Evolutionary conservation across 2,329 filamentous ascomycete species (phyloP).

Genomic region (Fusarium poae): DNA sequence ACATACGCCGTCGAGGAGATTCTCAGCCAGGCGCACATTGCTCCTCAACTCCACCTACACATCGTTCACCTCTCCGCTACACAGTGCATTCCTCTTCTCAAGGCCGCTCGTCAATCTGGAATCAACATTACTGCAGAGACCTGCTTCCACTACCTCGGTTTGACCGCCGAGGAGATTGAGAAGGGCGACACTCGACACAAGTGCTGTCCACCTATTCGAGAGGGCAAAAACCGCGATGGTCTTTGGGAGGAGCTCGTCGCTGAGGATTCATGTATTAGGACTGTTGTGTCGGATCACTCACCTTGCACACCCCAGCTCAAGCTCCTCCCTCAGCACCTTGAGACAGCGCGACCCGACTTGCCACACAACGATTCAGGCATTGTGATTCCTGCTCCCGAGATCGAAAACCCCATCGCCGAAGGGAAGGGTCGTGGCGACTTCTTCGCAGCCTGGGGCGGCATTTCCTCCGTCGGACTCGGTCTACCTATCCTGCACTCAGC

Average conservation of each 20-base stretch:
- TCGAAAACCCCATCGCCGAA: conserved; percentile 51
- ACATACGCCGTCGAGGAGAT: conserved; percentile 92
- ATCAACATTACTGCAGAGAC: conserved; percentile 93
- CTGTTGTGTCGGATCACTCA: conserved; percentile 94
- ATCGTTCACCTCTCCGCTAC: conserved; percentile 95
- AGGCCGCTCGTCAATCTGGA: conserved; percentile 77
- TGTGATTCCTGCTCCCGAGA: conserved; percentile 59
- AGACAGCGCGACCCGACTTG: conserved; percentile 52
- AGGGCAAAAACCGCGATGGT: conserved; percentile 82
- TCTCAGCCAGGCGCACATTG: conserved; percentile 81
- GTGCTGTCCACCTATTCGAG: conserved; percentile 93
- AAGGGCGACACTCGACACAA: conserved; percentile 93
- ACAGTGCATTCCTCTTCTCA: conserved; percentile 85
- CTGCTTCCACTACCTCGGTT: conserved; percentile 92
- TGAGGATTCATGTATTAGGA: conserved; percentile 84
- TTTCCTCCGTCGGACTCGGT: conserved; percentile 92
- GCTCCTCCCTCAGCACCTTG: conserved; percentile 78
- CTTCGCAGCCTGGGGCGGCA: conserved; percentile 96
- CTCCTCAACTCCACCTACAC: conserved; percentile 86
- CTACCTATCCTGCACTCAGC: conserved; percentile 91
- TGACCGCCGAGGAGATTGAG: conserved; percentile 84
- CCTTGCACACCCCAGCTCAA: conserved; percentile 97
- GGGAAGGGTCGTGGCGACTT: conserved; percentile 78
- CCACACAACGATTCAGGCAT: conserved; percentile 67
- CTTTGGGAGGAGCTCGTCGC: conserved; percentile 86